Percentiles rank a stretch among this genome's conserved stretches.
phyloP scores from a whole-genome alignment of 2,329 filamentous ascomycete species.

The Claviceps pazoutovae region DNA sequence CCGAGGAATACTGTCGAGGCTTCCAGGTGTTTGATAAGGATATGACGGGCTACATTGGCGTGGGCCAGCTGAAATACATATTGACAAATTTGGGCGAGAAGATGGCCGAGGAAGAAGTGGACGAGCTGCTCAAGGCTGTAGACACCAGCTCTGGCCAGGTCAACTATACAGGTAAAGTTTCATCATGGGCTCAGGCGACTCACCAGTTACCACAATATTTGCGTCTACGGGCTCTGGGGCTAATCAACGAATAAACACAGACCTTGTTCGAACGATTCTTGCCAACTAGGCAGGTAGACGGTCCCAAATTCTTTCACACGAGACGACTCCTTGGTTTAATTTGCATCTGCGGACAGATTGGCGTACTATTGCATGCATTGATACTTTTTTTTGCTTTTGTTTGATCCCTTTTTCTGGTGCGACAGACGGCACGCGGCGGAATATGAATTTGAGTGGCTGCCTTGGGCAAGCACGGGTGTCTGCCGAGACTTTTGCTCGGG shows the following conservation, averaged over 20 bases:
- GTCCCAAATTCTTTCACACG: not conserved
- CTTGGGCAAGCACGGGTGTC: not conserved
- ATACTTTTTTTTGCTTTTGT: conserved; percentile 5
- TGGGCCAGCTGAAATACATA: conserved; percentile 95
- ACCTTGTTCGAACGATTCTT: conserved; percentile 75
- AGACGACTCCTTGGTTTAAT: conserved; percentile 8
- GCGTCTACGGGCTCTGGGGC: not conserved
- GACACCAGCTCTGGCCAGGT: conserved; percentile 94
- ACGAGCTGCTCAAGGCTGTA: conserved; percentile 95
- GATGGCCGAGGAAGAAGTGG: conserved; percentile 97
- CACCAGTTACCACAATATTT: not conserved
- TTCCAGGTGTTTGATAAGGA: conserved; percentile 99
- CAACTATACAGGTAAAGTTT: conserved; percentile 75
- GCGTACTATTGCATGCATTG: conserved; percentile 8
- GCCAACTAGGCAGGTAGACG: conserved; percentile 46
- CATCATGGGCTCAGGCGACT: not conserved
- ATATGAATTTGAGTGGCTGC: not conserved
- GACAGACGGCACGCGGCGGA: not conserved
- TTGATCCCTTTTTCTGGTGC: too few relatives aligned
- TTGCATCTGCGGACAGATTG: conserved; percentile 5
- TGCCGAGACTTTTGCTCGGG: not conserved
- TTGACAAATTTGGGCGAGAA: conserved; percentile 97
- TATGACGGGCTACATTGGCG: conserved; percentile 93
- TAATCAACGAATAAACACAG: conserved; percentile 26
- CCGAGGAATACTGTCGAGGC: conserved; percentile 94